These are phyloP conservation scores for Stagonosporopsis chrysanthemi DNA, from an alignment of 2,329 filamentous ascomycete genomes.

Conservation along the genomic window DNA sequence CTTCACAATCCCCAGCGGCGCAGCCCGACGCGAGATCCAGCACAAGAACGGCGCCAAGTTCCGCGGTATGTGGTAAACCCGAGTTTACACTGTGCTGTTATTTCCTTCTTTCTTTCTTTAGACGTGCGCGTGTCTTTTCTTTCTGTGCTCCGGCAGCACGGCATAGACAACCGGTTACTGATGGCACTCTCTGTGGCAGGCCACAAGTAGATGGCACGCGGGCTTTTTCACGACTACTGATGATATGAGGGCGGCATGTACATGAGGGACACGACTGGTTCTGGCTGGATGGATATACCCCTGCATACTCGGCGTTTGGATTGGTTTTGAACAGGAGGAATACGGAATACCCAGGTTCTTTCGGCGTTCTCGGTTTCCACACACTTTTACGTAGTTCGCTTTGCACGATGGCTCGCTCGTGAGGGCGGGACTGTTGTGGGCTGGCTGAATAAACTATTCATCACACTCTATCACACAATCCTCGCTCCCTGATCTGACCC, in stretches of 20 bases:
- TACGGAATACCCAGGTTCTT: constrained; percentile 1
- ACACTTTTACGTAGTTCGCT: background rate
- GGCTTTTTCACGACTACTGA: background rate
- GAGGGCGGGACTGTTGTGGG: background rate
- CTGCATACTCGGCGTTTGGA: constrained; percentile 12
- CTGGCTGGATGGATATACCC: constrained; percentile 5
- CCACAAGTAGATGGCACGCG: background rate
- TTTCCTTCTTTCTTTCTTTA: background rate
- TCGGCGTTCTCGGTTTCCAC: background rate
- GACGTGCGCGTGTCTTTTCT: background rate
- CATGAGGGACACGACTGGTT: background rate
- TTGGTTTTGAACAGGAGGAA: background rate
- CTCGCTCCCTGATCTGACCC: too few relatives aligned
- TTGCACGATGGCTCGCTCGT: background rate
- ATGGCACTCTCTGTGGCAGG: constrained; percentile 5
- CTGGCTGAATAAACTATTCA: background rate
- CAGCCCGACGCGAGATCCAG: constrained; percentile 11
- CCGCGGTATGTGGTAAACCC: constrained; percentile 23
- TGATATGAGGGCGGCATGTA: background rate
- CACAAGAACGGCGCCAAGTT: constrained; percentile 37
- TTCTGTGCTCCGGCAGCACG: background rate
- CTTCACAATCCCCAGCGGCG: constrained; percentile 8
- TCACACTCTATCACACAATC: background rate
- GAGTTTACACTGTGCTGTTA: background rate
- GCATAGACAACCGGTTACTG: background rate